phyloP scores from a whole-genome alignment of 2,329 filamentous ascomycete species.

The Didymellaceae sp. region DNA sequence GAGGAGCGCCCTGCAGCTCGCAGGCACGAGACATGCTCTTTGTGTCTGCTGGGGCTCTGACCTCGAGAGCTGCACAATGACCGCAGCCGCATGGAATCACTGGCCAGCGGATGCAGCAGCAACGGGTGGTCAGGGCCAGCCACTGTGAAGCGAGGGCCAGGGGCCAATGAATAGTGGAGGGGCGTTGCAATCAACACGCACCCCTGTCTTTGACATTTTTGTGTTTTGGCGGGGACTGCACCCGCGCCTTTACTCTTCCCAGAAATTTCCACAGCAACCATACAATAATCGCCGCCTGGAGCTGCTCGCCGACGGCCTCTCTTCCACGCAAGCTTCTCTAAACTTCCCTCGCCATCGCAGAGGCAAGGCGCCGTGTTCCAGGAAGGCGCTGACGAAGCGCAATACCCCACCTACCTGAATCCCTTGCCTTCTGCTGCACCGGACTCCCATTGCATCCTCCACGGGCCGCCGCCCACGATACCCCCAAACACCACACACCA shows the following conservation, averaged over 20 bases:
- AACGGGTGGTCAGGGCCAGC: conserved; percentile 11
- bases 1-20: background rate
- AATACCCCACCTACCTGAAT: conserved; percentile 8
- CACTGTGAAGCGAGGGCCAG: conserved; percentile 3
- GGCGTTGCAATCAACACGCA: conserved; percentile 11
- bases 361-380: conserved; percentile 8
- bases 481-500: conserved; percentile 49
- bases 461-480: conserved; percentile 30
- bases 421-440: conserved; percentile 15
- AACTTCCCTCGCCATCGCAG: conserved; percentile 3
- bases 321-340: background rate
- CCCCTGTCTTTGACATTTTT: conserved; percentile 16
- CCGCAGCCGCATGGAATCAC: background rate
- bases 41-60: background rate
- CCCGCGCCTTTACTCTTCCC: conserved; percentile 5
- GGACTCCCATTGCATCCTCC: conserved; percentile 8
- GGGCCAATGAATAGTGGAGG: conserved; percentile 11
- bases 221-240: conserved; percentile 18
- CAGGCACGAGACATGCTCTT: background rate
- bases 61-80: conserved; percentile 1
- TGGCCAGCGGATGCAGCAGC: conserved; percentile 6
- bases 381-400: conserved; percentile 9
- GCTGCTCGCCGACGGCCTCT: background rate
- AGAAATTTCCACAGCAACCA: conserved; percentile 18
- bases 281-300: conserved; percentile 8